A percentile compares a stretch with the other conserved stretches of the same genome.
These are phyloP conservation scores for Anacardium occidentale DNA, from an alignment of 345 rosid species.

Conservation along the genomic window DNA sequence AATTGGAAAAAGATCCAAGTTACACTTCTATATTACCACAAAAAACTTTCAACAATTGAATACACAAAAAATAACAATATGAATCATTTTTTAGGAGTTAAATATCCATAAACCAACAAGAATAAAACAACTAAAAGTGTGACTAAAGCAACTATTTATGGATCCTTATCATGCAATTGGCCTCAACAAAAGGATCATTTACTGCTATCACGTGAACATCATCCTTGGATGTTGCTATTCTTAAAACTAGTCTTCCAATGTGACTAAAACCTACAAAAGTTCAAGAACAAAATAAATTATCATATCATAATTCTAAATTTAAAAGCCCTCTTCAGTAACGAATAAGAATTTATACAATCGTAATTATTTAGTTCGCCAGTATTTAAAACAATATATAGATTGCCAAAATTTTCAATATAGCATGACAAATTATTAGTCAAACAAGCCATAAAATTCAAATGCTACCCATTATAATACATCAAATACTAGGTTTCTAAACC, in stretches of 20 bases:
- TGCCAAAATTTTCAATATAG: no score
- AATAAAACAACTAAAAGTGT: not conserved
- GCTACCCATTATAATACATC: not conserved
- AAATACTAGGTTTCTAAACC: not conserved
- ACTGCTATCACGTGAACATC: conserved; percentile 87
- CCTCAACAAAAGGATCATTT: conserved; percentile 95
- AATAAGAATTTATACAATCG: no score
- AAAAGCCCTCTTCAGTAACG: no score
- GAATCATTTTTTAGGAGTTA: not conserved
- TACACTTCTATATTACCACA: not conserved
- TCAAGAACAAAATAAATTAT: not conserved
- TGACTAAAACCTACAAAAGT: conserved; percentile 88
- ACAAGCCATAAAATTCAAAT: not conserved
- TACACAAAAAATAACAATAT: not conserved
- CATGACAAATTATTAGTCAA: not conserved
- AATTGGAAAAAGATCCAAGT: no score
- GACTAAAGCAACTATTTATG: not conserved
- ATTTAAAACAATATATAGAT: no score
- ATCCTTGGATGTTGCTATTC: conserved; percentile 85
- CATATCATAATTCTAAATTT: no score
- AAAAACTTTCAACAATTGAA: not conserved
- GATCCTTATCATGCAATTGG: conserved; percentile 80
- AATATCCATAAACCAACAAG: not conserved
- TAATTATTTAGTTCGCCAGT: no score
- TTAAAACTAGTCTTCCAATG: conserved; percentile 90